Base-by-base conservation (phyloP, 306 rosid genomes). In the Quercus ilex region DNA sequence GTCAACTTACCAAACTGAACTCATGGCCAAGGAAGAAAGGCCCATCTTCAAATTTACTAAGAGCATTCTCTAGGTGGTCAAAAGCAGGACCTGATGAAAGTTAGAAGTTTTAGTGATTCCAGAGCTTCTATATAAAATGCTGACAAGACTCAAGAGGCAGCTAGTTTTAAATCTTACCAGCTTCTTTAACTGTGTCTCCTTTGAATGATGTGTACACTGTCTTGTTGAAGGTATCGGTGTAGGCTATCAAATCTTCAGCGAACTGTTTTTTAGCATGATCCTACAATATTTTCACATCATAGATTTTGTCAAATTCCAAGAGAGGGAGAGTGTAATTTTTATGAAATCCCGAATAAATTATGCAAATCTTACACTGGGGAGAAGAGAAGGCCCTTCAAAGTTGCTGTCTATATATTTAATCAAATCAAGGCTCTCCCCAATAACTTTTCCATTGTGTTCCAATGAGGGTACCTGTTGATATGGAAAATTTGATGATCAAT, bases 341-440 rank as follows among this genome's bases (percentile, higher is more conserved):
- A 63, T 7, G 38, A 31, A 55, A n/a, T n/a, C n/a, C n/a, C n/a
- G 76, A 26, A 60, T n/a, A 7, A 74, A 31, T 35, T 8, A 3
- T 21, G 5, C 4, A 75, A 25, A 55, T 84, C 84, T 82, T 90
- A 91, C 98, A 77, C 11, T 75, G 13, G 97, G 94, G 69, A 60
- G 59, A 57, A 94, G 88, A 80, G 97, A 81, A 74, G 83, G 85
- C 68, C 91, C 91, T 79, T 86, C 86, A 70, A 88, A 88, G 77
- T 85, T 78, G 63, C 74, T 84, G 74, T 94, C 92, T 6, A 94
- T 1, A 83, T 92, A 94, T 80, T 92, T 91, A 80, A 94, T 80
- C 85, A 92, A 80, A 82, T 92, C 97, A 83, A 94, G 92, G 82
- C 97, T 92, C 83, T 94, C 99, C 74, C 95, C 99, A 23, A 87